Evolutionary conservation across 176 grass and related monocot species (phyloP).

Genomic region (Hordeum marinum): DNA sequence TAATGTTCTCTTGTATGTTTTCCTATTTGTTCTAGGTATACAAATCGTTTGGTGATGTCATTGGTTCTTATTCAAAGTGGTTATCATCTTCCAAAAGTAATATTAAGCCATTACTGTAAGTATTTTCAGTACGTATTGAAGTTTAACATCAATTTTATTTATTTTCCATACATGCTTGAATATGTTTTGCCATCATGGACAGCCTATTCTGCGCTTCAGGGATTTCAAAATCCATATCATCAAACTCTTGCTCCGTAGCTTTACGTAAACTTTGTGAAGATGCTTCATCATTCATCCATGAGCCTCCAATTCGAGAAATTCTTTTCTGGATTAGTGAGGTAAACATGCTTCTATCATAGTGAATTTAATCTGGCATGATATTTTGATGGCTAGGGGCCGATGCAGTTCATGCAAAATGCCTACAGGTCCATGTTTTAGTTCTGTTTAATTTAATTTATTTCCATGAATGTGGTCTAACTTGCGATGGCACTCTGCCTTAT

Average conservation of each 20-base stretch:
- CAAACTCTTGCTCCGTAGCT: slow-evolving; percentile 80
- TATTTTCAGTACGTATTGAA: slow-evolving; percentile 19
- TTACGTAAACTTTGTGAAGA: slow-evolving; percentile 97
- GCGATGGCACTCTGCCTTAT: neutral
- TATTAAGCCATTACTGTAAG: slow-evolving; percentile 86
- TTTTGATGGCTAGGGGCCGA: neutral
- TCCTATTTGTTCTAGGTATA: slow-evolving; percentile 58
- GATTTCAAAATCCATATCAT: slow-evolving; percentile 70
- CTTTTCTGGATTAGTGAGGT: slow-evolving; percentile 97
- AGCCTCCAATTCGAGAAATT: slow-evolving; percentile 80
- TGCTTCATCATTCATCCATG: slow-evolving; percentile 64
- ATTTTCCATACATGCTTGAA: slow-evolving; percentile 8
- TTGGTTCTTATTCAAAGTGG: slow-evolving; percentile 97
- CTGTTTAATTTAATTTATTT: neutral
- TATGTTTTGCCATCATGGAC: slow-evolving; percentile 29
- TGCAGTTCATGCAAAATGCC: neutral
- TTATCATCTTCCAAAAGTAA: slow-evolving; percentile 59
- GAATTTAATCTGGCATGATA: slow-evolving; percentile 9
- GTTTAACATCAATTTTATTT: slow-evolving; percentile 9
- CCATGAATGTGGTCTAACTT: neutral
- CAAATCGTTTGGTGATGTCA: slow-evolving; percentile 84
- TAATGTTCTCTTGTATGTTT: slow-evolving; percentile 29
- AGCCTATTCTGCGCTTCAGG: slow-evolving; percentile 92
- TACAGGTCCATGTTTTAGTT: neutral
- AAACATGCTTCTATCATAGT: slow-evolving; percentile 18